Evolutionary conservation across 257 asterid species (phyloP).

Genomic region (Plantago ovata): DNA sequence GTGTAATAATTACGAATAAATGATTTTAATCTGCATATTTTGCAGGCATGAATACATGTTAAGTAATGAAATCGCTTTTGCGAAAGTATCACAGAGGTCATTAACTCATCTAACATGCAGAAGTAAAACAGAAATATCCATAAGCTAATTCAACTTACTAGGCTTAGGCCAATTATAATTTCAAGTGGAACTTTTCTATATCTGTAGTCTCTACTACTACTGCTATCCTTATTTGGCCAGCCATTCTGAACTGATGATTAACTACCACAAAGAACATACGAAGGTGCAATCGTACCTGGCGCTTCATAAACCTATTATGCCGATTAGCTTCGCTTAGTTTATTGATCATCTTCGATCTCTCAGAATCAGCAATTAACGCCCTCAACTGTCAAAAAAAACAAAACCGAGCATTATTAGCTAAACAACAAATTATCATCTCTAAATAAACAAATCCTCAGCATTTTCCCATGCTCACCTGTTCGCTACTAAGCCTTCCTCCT

Average conservation of each 20-base stretch:
- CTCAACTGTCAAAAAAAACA: constrained; percentile 48
- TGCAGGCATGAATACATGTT: not conserved
- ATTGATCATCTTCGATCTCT: constrained; percentile 64
- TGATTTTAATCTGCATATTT: not conserved
- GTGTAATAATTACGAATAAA: not conserved
- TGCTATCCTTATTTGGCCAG: no score
- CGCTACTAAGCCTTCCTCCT: constrained; percentile 34
- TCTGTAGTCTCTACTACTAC: no score
- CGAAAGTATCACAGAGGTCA: no score
- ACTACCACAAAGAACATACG: not conserved
- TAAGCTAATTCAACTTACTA: no score
- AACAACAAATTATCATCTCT: not conserved
- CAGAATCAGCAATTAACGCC: constrained; percentile 63
- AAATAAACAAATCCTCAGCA: not conserved
- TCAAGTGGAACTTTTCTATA: no score
- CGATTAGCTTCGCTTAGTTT: constrained; percentile 94
- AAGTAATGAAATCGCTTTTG: not conserved
- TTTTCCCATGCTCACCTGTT: constrained; percentile 59
- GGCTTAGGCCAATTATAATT: no score
- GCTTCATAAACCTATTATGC: constrained; percentile 70
- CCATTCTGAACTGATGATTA: no score
- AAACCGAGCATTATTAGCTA: constrained; percentile 16
- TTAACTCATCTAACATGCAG: not conserved
- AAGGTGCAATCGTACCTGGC: constrained; percentile 53
- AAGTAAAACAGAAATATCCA: no score